These are phyloP conservation scores for Gaultheria prostrata DNA, from an alignment of 148 eudicot species.

Conservation along the genomic window DNA sequence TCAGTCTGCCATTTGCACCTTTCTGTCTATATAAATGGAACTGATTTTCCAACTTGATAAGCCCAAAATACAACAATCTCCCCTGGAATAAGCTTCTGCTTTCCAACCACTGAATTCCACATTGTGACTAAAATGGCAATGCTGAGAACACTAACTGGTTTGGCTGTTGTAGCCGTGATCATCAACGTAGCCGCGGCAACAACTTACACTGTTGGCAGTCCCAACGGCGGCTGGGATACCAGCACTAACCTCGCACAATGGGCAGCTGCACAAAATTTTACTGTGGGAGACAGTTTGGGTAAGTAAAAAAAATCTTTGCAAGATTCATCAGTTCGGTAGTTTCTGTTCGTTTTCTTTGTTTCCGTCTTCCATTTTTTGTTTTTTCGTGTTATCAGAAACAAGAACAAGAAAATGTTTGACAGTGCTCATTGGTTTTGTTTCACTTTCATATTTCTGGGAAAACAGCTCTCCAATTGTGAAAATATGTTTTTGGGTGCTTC, in stretches of 20 bases:
- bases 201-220: slow-evolving; percentile 27
- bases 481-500: background rate
- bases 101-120: background rate
- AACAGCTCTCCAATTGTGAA: background rate
- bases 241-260: slow-evolving; percentile 25
- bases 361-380: background rate
- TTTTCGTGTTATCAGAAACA: background rate
- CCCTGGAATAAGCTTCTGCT: background rate
- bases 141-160: slow-evolving; percentile 7
- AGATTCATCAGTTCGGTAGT: background rate
- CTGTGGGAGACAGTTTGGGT: slow-evolving; percentile 33
- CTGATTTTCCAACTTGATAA: background rate
- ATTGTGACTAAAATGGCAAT: slow-evolving; percentile 14
- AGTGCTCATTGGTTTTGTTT: background rate
- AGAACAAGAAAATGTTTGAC: background rate
- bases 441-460: background rate
- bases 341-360: background rate
- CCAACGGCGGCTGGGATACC: slow-evolving; percentile 38
- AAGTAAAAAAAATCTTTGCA: background rate
- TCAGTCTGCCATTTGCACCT: background rate
- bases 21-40: slow-evolving; percentile 3
- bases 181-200: slow-evolving; percentile 22
- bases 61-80: background rate
- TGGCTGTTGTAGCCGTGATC: slow-evolving; percentile 28
- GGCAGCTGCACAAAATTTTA: slow-evolving; percentile 17